Percentiles rank a stretch among this genome's conserved stretches.
Evolutionary conservation across 148 eudicot genomes (phyloP).

Genomic region (Fagopyrum homotropicum): DNA sequence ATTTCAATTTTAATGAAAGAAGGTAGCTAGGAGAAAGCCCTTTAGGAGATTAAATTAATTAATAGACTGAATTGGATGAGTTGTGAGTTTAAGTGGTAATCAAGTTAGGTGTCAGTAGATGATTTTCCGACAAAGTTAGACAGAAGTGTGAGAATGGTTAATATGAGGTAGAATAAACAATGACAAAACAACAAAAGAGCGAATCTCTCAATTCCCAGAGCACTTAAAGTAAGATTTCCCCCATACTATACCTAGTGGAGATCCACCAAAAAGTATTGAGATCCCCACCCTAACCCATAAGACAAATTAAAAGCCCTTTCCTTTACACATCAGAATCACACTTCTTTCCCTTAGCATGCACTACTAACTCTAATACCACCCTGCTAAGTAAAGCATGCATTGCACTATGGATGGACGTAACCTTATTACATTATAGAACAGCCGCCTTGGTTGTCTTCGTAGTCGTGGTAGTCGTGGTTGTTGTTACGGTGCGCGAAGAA

Average conservation of each 20-base stretch:
- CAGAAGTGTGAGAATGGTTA: no score
- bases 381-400: not conserved
- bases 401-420: not conserved
- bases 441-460: not conserved
- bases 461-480: not conserved
- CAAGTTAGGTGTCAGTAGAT: no score
- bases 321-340: constrained; percentile 2
- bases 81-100: no score
- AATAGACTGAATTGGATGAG: no score
- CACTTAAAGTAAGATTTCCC: not conserved
- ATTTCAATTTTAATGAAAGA: no score
- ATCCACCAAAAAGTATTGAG: not conserved
- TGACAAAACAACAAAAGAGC: not conserved
- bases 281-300: constrained; percentile 1
- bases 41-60: no score
- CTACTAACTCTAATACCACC: not conserved
- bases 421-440: not conserved
- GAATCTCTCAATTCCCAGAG: constrained; percentile 7
- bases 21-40: no score
- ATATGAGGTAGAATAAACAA: not conserved
- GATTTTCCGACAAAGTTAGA: no score
- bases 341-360: not conserved
- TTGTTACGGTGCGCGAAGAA: no score
- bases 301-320: not conserved
- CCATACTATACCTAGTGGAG: not conserved